Conservation (phyloP, 345 rosid species). For the Eutrema yunnanense region DNA sequence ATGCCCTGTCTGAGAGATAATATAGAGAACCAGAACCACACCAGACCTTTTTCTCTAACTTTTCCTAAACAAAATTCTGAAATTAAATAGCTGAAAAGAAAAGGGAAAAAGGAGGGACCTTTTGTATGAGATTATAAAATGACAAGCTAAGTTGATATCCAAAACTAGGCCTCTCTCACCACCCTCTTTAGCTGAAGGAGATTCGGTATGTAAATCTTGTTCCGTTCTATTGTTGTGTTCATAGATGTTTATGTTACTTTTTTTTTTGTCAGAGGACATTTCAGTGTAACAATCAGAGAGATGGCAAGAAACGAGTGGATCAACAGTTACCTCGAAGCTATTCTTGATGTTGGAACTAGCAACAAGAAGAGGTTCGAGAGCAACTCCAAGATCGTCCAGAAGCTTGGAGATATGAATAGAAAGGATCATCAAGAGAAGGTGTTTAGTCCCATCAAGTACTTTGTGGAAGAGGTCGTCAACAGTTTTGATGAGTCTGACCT, state of each 20-base stretch:
- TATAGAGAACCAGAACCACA: conserved; percentile 27
- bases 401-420: conserved; percentile 36
- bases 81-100: conserved; percentile 5
- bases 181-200: conserved; percentile 10
- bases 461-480: conserved; percentile 81
- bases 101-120: conserved; percentile 26
- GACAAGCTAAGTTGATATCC: conserved; percentile 22
- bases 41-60: conserved; percentile 3
- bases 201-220: conserved; percentile 10
- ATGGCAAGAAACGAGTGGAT: conserved; percentile 94
- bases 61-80: conserved; percentile 1
- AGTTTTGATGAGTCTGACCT: conserved; percentile 84
- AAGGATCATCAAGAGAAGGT: conserved; percentile 40
- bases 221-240: not conserved
- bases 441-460: conserved; percentile 74
- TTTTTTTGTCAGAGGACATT: not conserved
- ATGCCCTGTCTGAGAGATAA: conserved; percentile 26
- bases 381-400: conserved; percentile 39
- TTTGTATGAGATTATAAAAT: conserved; percentile 26
- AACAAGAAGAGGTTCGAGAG: conserved; percentile 41
- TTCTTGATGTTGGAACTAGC: conserved; percentile 66
- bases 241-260: conserved; percentile 1
- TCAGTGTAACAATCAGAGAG: conserved; percentile 15
- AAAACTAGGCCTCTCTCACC: conserved; percentile 20
- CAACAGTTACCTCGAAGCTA: conserved; percentile 84